Conservation (phyloP, 1,139 yeast species). For the Lipomyces yarrowii region DNA sequence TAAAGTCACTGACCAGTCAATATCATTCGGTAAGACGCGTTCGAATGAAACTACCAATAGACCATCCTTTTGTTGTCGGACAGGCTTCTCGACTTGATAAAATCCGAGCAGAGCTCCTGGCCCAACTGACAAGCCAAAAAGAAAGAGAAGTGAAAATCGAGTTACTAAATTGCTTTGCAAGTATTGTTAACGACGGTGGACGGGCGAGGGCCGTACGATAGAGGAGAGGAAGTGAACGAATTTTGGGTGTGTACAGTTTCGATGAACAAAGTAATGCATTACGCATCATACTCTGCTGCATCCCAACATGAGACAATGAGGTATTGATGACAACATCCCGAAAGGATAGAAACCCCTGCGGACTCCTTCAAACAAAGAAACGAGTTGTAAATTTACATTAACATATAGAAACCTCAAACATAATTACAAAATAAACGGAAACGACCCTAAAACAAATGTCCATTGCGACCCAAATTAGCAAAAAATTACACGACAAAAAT, state of each 20-base stretch:
- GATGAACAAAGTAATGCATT: not conserved
- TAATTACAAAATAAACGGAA: not conserved
- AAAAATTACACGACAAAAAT: not conserved
- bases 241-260: not conserved
- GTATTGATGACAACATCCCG: not conserved
- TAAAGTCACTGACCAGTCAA: slow-evolving; percentile 12
- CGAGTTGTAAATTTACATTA: not conserved
- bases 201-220: not conserved
- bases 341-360: not conserved
- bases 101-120: not conserved
- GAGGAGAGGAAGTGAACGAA: not conserved
- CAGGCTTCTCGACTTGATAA: not conserved
- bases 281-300: not conserved
- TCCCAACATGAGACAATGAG: not conserved
- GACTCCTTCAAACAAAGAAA: not conserved
- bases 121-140: not conserved
- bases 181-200: not conserved
- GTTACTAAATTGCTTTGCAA: not conserved
- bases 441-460: not conserved
- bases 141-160: not conserved
- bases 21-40: not conserved
- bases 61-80: slow-evolving; percentile 16
- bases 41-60: slow-evolving; percentile 1
- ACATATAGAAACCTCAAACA: too few relatives aligned
- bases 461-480: not conserved